phyloP scores from a whole-genome alignment of 1,284 basidiomycete species.

The Trichosporon asahii region DNA sequence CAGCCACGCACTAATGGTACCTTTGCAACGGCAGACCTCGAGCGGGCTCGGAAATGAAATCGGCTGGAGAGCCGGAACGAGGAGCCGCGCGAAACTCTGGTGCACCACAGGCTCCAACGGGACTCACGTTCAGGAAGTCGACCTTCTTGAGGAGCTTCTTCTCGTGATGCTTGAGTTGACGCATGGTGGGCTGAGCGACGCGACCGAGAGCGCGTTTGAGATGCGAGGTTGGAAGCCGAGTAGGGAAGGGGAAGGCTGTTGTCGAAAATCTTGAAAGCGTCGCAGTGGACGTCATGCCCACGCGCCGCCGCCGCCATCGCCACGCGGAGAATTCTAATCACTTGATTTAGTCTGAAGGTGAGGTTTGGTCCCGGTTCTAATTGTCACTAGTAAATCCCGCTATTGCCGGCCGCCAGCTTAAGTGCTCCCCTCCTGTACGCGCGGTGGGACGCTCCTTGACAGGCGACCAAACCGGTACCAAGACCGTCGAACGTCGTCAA shows the following conservation, averaged over 20 bases:
- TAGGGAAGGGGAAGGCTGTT: conserved; percentile 3
- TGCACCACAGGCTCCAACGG: not conserved
- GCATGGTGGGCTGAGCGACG: conserved; percentile 54
- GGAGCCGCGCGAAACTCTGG: not conserved
- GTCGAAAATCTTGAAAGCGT: not conserved
- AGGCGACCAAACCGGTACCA: conserved; percentile 8
- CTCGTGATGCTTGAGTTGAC: conserved; percentile 91
- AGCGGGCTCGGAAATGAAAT: not conserved
- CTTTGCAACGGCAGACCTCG: not conserved
- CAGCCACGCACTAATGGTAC: not conserved
- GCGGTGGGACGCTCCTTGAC: conserved; percentile 2
- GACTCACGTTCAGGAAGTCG: conserved; percentile 78
- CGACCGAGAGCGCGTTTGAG: not conserved
- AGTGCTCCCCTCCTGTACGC: conserved; percentile 5
- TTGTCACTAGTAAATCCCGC: conserved; percentile 1
- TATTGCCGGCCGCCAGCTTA: not conserved
- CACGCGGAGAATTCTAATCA: conserved; percentile 7
- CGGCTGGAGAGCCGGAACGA: conserved; percentile 2
- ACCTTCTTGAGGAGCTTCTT: conserved; percentile 92
- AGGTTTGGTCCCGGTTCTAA: conserved; percentile 9
- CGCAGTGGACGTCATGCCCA: conserved; percentile 11
- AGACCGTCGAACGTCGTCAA: conserved; percentile 6
- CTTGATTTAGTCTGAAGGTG: not conserved
- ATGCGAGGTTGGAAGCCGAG: not conserved
- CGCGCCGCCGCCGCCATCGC: not conserved